phyloP scores from a whole-genome alignment of 1,139 yeast species.

The Candida dubliniensis region DNA sequence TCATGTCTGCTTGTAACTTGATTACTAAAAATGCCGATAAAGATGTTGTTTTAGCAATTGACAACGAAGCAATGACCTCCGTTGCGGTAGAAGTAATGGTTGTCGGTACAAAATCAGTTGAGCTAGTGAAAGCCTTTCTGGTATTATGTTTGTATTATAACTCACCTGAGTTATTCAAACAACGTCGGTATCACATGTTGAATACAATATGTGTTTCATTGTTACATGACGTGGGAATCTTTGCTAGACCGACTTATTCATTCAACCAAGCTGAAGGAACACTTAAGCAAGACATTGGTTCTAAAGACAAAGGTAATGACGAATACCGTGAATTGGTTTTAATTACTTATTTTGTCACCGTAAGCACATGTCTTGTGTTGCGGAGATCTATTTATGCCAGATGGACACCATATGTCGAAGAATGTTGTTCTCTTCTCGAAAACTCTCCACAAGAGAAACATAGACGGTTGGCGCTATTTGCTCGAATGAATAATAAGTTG shows the following conservation, averaged over 20 bases:
- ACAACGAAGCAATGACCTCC: conserved; percentile 57
- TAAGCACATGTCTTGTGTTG: conserved; percentile 54
- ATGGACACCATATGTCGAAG: conserved; percentile 65
- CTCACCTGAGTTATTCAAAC: conserved; percentile 77
- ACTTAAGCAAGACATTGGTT: conserved; percentile 18
- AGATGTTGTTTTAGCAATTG: conserved; percentile 42
- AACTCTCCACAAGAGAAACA: conserved; percentile 29
- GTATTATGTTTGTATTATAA: conserved; percentile 77
- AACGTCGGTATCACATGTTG: conserved; percentile 72
- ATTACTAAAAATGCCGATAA: conserved; percentile 30
- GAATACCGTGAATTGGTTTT: conserved; percentile 43
- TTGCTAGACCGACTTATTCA: conserved; percentile 45
- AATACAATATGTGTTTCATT: conserved; percentile 66
- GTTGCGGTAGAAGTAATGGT: conserved; percentile 64
- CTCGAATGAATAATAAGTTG: conserved; percentile 57
- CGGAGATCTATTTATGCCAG: conserved; percentile 52
- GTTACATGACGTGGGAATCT: conserved; percentile 74
- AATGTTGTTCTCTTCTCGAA: conserved; percentile 55
- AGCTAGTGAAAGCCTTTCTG: conserved; percentile 61
- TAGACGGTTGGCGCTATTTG: conserved; percentile 53
- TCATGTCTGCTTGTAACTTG: conserved; percentile 63
- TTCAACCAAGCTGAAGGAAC: conserved; percentile 39
- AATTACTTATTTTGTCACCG: conserved; percentile 50
- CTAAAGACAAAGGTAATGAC: conserved; percentile 10
- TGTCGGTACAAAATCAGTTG: conserved; percentile 71